Base-by-base conservation (phyloP, 2,329 filamentous ascomycete species). In the Coniochaeta pulveracea region DNA sequence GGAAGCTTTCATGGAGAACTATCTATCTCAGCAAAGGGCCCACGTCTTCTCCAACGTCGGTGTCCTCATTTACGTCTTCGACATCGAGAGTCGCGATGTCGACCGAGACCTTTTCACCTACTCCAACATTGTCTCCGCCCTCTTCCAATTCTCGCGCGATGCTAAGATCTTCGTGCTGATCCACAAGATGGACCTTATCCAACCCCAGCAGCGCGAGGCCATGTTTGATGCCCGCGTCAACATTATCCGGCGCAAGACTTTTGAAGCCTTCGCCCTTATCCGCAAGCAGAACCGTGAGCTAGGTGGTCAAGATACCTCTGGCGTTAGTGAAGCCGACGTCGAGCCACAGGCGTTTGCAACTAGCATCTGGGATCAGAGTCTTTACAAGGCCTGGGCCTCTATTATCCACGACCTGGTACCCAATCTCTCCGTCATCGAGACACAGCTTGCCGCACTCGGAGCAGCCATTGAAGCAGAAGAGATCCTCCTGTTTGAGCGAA, bases 371-470 rank as follows among this genome's bases (percentile, higher is more conserved):
- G 91, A 98, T 51, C 91, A 98, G 63, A 93, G 83, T 35, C 66
- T 98, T 23, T 98, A 96, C 67, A 93, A 93, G 58, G 91, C 91
- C 2, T 98, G 91, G 91, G 91, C 91, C 0, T 85, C 84, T 52
- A 95, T 98, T 47, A 95, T 98, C 40, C 91, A 98, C 65, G 88
- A 89, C 52, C 70, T 98, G 28, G 91, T 96, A n/a, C 91, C 91
- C 4, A 96, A 96, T 48, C 73, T 95, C 1, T 67, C 77, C 12
- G 74, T 84, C 27, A 95, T 98, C 43, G 89, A 96, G 59, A 73
- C 74, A 14, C 84, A 96, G 54, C 71, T 98, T 8, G 73, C 75
- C 22, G 77, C 85, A 23, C 71, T 98, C 19, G 86, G 88, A 5
- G 72, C 82, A 25, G 76, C 91, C 32, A 85, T 95, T 42, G 81